Base-by-base conservation (phyloP, 805 yeast genomes). In the Komagataella pseudopastoris region DNA sequence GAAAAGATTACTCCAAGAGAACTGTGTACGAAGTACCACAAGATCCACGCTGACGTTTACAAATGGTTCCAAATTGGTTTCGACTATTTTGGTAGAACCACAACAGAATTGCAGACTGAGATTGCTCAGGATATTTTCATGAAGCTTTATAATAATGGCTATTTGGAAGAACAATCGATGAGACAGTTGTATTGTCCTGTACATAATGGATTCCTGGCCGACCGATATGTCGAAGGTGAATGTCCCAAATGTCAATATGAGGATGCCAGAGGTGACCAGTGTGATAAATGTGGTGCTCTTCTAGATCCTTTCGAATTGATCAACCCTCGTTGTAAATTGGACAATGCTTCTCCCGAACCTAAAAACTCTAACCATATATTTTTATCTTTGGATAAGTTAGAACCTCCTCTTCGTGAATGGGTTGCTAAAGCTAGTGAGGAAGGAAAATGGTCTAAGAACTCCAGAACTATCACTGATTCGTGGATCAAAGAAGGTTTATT, bases 231-330 rank as follows among this genome's bases (percentile, higher is more conserved):
- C 43, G 98, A 93, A 71, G 99, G 99, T 59, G 87, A 82, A 50
- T 93, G 99, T 72, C 98, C 98, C 53, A 84, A 84, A 68, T 93
- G 99, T 74, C 78, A 74, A 47, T 93, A 89, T 65, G 96, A 86
- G 56, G 99, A 93, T 66, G 99, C 99, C 36, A 82, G 99, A 68
- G 99, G 99, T 60, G 99, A 93, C 68, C 99, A 93, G 74, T 93
- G 99, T 77, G 99, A 93, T 68, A 83, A 83, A 61, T 93, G 99
- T 75, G 99, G 99, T 57, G 70, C 71, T 54, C 74, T 93, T 57
- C 75, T 93, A 59, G 86, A 91, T 65, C 96, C 99, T 50, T 85
- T 89, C 62, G 98, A 93, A 69, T 78, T 93, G 65, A 83, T 91
- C 57, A 78, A 90, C 56, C 98, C 99, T 51, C 86, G 96, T 60